phyloP scores from a whole-genome alignment of 148 eudicot genomes.

The Rhododendron simsii region DNA sequence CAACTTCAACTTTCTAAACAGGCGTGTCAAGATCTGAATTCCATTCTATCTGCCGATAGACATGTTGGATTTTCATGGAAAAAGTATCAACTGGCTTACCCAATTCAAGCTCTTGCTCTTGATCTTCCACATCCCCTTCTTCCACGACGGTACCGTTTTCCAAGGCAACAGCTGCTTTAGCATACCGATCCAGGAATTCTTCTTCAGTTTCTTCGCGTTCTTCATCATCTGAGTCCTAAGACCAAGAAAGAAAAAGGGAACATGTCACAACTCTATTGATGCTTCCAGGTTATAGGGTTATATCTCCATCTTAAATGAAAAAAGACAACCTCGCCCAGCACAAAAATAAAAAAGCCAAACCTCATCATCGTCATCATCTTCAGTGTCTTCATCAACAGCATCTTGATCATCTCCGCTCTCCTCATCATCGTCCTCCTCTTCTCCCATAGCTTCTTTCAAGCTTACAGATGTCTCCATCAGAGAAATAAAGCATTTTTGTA shows the following conservation, averaged over 20 bases:
- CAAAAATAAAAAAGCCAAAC: conserved; percentile 19
- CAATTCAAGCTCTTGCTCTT: conserved; percentile 57
- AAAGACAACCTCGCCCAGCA: neutral
- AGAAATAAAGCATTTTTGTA: conserved; percentile 51
- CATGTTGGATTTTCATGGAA: neutral
- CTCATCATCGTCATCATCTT: conserved; percentile 40
- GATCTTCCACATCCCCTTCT: conserved; percentile 63
- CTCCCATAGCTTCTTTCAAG: conserved; percentile 48
- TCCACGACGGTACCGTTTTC: conserved; percentile 51
- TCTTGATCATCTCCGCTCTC: conserved; percentile 35
- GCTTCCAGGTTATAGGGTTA: neutral
- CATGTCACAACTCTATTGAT: neutral
- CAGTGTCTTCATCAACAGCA: conserved; percentile 36
- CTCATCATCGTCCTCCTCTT: conserved; percentile 37
- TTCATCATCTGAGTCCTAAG: conserved; percentile 70
- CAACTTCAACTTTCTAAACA: neutral
- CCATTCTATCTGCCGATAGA: neutral
- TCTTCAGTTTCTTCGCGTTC: conserved; percentile 76
- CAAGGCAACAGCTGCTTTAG: conserved; percentile 64
- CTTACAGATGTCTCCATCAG: conserved; percentile 49
- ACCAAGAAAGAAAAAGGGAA: conserved; percentile 8
- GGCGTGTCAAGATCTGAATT: neutral
- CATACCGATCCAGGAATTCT: conserved; percentile 72
- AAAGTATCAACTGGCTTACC: conserved; percentile 34
- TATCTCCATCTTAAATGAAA: neutral